phyloP scores from a whole-genome alignment of 495 filamentous ascomycete species.

The Penicillium atrosanguineum region DNA sequence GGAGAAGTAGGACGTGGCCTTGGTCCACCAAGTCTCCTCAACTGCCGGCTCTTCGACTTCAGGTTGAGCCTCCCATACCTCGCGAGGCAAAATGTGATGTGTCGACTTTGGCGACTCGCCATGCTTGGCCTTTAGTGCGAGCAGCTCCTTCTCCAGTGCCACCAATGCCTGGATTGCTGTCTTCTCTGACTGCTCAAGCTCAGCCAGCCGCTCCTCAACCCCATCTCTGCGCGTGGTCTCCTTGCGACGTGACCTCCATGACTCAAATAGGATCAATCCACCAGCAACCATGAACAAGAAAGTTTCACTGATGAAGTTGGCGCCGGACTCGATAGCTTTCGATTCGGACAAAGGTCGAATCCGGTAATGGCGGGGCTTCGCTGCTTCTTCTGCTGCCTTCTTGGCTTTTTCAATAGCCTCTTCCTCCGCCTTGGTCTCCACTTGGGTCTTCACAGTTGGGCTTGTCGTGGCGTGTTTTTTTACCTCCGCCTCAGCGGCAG shows the following conservation, averaged over 20 bases:
- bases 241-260: slow-evolving; percentile 70
- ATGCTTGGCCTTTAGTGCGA: slow-evolving; percentile 52
- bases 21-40: slow-evolving; percentile 31
- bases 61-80: slow-evolving; percentile 44
- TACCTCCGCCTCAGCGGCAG: slow-evolving; percentile 47
- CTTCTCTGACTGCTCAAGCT: slow-evolving; percentile 63
- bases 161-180: slow-evolving; percentile 56
- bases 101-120: slow-evolving; percentile 26
- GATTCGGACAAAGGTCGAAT: slow-evolving; percentile 81
- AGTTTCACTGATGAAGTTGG: slow-evolving; percentile 87
- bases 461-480: slow-evolving; percentile 63
- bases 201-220: slow-evolving; percentile 64
- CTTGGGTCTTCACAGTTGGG: slow-evolving; percentile 79
- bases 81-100: slow-evolving; percentile 42
- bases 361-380: slow-evolving; percentile 45
- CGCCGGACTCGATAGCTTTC: slow-evolving; percentile 94
- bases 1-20: slow-evolving; percentile 34
- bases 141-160: slow-evolving; percentile 65
- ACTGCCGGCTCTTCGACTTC: slow-evolving; percentile 27
- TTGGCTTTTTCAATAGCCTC: slow-evolving; percentile 49
- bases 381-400: slow-evolving; percentile 48
- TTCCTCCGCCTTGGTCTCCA: slow-evolving; percentile 62
- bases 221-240: slow-evolving; percentile 73
- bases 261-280: slow-evolving; percentile 78
- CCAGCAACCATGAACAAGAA: slow-evolving; percentile 86